phyloP scores from a whole-genome alignment of 2,329 filamentous ascomycete species.

The Torrubiellomyces zombiae region DNA sequence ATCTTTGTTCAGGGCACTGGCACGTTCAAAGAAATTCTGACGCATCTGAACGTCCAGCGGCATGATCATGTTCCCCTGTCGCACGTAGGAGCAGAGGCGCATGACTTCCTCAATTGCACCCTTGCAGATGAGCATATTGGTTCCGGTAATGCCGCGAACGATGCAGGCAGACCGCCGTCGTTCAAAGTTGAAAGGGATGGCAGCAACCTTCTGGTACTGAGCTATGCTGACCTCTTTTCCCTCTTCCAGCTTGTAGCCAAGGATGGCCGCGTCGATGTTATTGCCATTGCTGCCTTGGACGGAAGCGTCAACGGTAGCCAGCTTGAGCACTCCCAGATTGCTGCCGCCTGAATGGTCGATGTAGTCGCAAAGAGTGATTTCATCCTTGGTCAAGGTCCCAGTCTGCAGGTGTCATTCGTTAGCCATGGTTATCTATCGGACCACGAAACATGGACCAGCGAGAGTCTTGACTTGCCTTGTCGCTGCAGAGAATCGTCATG shows the following conservation, averaged over 20 bases:
- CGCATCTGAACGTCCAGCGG: conserved; percentile 6
- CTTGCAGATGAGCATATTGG: conserved; percentile 13
- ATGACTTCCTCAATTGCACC: conserved; percentile 14
- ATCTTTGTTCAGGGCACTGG: conserved; percentile 5
- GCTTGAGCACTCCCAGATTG: conserved; percentile 9
- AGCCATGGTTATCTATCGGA: too few relatives aligned
- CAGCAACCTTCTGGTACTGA: conserved; percentile 8
- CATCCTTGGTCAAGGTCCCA: conserved; percentile 13
- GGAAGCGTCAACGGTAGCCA: conserved; percentile 11
- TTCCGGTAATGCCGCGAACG: conserved; percentile 8
- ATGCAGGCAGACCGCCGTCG: conserved; percentile 10
- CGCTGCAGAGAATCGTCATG: conserved; percentile 14
- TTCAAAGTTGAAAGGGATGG: conserved; percentile 12
- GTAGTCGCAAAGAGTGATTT: conserved; percentile 11
- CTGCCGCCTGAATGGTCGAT: conserved; percentile 7
- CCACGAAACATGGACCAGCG: too few relatives aligned
- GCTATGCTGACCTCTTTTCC: conserved; percentile 6
- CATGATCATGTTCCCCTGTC: conserved; percentile 5
- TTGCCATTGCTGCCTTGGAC: conserved; percentile 12
- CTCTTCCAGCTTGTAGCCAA: conserved; percentile 5
- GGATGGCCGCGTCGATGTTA: conserved; percentile 12
- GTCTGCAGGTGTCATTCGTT: conserved; percentile 5
- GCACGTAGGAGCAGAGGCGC: conserved; percentile 7
- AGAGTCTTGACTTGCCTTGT: conserved; percentile 13
- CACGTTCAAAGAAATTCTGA: conserved; percentile 5